Base-by-base conservation (phyloP, 352 stramenopile genomes). In the Globisporangium heterothallicum region DNA sequence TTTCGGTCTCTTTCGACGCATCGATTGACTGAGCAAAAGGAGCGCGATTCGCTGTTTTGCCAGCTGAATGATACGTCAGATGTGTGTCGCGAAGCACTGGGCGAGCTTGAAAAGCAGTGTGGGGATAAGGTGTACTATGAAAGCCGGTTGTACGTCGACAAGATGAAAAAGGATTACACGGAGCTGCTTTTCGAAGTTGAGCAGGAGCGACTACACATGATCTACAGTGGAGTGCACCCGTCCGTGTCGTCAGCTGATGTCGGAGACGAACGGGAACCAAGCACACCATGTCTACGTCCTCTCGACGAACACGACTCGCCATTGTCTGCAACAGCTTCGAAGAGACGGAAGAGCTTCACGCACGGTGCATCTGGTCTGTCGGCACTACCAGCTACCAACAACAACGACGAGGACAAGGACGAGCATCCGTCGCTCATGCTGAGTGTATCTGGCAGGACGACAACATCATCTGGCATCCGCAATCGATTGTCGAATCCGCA, bases 161-260 rank as follows among this genome's bases (percentile, higher is more conserved):
- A 90, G 61, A 88, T 90, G 72, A 69, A 73, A 30, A 86, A 84
- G 44, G 76, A 90, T 42, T 90, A 90, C 62, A 87, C 71, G 0
- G 78, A 87, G 35, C 41, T 90, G 35, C 53, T 87, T 24, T 90
- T 70, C 35, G 74, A 84, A 7, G 73, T 87, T n/a, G 78, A 89
- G 38, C 70, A 85, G 56, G 77, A 86, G 49, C 65, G 78, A 0
- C 55, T 90, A n/a, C 59, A 40, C 16, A 68, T 85, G 44, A 87
- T 87, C 25, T 89, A 84, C 56, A 61, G 56, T 6, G 57, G 51
- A 7, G 50, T 74, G 0, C 58, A 58, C 8, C 61, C 68, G 19
- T 42, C 32, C 4, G 42, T 43, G 7, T 47, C 30, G 14, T 21
- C 6, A 47, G 18, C 10, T 7, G 48, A 43, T 21, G 42, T 21